Base-by-base conservation (phyloP, 768 basidiomycete genomes). In the Pleurotus ostreatus region DNA sequence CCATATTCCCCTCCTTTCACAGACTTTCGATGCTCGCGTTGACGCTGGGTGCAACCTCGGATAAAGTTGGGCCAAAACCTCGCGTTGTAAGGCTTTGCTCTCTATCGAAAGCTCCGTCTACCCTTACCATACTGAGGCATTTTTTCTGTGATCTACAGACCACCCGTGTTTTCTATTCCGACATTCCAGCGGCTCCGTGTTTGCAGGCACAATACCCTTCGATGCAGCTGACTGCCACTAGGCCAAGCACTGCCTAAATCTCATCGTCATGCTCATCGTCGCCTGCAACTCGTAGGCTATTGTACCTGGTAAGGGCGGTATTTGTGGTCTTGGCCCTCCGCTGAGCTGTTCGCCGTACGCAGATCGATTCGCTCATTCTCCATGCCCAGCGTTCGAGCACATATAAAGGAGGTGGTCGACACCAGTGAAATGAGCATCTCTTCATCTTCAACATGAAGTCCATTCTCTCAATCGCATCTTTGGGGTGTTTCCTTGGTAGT, bases 401-500 rank as follows among this genome's bases (percentile, higher is more conserved):
- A 34, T 49, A 49, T 49, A 49, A 49, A 49, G 26, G 25, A 23
- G 23, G 25, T 12, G n/a, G 38, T 18, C 38, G 16, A 16, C 46
- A 20, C 15, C 51, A 53, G 34, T 38, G 51, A 41, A 18, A 39
- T 53, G n/a, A 30, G 23, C 43, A n/a, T 46, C 38, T 40, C 37
- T 55, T 39, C 20, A 49, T 40, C 37, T 55, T 25, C 20, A 49
- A 39, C 23, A 71, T 71, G 70, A 74, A 64, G 60, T 49, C 60
- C 41, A 46, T 58, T 38, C 25, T 60, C 13, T 61, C 63, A 34
- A 55, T 68, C 25, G 60, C 68, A 15, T 60, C 70, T 43, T 58
- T 71, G 30, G 47, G 70, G 40, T 64, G 69, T 22, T 58, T 76
- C 48, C 62, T 68, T 23, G 57, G 62, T 44, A 69, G 73, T 12